phyloP scores from a whole-genome alignment of 306 rosid genomes.

The Prunus dulcis region DNA sequence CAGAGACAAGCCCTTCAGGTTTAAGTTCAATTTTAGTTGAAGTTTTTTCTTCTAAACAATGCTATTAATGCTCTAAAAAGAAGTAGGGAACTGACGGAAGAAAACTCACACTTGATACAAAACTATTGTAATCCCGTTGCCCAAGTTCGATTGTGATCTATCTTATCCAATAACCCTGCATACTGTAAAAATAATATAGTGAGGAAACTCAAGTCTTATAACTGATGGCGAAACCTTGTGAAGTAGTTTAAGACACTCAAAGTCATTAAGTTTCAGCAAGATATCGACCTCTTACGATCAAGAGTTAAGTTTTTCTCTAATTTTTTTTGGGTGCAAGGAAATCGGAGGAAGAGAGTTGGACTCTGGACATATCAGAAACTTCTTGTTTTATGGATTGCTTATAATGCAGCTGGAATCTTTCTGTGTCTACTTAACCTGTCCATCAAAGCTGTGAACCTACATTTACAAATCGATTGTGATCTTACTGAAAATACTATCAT shows the following conservation, averaged over 20 bases:
- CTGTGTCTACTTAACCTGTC: neutral
- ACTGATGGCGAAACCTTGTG: too few species aligned
- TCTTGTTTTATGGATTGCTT: neutral
- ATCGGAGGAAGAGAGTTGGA: neutral
- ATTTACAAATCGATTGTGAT: neutral
- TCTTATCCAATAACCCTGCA: neutral
- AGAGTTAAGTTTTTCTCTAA: neutral
- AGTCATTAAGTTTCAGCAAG: neutral
- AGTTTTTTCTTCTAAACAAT: neutral
- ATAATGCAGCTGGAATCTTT: neutral
- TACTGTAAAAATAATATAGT: neutral
- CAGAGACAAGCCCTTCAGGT: neutral
- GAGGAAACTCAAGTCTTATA: neutral
- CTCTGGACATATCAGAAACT: neutral
- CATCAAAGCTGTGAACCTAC: neutral
- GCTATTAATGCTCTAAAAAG: neutral
- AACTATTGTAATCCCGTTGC: too few species aligned
- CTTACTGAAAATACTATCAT: too few species aligned
- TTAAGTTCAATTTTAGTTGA: neutral
- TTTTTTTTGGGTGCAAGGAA: neutral
- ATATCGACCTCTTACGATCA: neutral
- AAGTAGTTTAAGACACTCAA: too few species aligned
- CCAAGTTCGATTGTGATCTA: neutral
- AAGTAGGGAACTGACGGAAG: neutral
- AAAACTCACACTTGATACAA: neutral